phyloP scores from a whole-genome alignment of 78 protist genomes.

The Dictyostelium citrinum region DNA sequence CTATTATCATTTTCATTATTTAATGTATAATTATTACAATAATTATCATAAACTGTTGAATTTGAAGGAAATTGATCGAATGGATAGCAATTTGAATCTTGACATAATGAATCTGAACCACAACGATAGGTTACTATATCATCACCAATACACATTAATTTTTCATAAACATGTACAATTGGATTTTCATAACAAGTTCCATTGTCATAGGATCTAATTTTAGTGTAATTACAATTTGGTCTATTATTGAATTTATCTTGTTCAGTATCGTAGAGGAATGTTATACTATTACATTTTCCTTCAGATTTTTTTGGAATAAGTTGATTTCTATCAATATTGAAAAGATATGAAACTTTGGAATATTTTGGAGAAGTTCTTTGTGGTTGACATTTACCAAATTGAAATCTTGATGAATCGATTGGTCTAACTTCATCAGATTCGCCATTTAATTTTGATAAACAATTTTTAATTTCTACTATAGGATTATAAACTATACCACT shows the following conservation, averaged over 20 bases:
- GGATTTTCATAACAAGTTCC: neutral
- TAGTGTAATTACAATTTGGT: neutral
- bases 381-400: neutral
- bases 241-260: neutral
- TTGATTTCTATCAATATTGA: neutral
- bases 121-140: neutral
- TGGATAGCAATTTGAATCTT: neutral
- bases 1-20: neutral
- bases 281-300: neutral
- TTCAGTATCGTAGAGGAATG: neutral
- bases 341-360: neutral
- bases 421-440: neutral
- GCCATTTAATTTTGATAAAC: neutral
- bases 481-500: neutral
- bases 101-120: neutral
- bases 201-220: neutral
- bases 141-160: neutral
- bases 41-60: neutral
- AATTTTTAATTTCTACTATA: neutral
- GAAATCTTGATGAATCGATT: neutral
- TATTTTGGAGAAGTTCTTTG: neutral
- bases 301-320: neutral
- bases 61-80: neutral
- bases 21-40: neutral
- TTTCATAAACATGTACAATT: neutral